These are phyloP conservation scores for Zalaria sp. DNA, from an alignment of 2,329 filamentous ascomycete species.

Conservation along the genomic window DNA sequence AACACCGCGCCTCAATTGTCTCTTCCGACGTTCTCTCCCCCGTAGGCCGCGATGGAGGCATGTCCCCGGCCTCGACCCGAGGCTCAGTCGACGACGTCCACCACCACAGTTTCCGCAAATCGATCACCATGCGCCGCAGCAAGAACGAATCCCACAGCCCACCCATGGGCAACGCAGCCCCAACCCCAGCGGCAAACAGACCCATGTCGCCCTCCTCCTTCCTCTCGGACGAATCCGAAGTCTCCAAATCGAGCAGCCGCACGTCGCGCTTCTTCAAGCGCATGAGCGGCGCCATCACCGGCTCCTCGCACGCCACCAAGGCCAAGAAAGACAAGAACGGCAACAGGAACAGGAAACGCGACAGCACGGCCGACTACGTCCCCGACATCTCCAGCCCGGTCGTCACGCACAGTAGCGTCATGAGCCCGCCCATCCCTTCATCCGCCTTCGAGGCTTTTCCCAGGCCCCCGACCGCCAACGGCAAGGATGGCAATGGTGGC, in stretches of 20 bases:
- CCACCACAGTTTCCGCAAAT: constrained; percentile 3
- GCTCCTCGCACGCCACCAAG: constrained; percentile 6
- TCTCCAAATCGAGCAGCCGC: constrained; percentile 35
- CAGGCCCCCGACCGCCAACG: not conserved
- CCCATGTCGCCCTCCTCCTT: constrained; percentile 13
- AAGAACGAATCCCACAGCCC: not conserved
- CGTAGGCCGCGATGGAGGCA: not conserved
- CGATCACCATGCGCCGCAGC: not conserved
- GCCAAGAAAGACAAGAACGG: too few species aligned
- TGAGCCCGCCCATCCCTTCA: too few species aligned
- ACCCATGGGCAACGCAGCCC: constrained; percentile 1
- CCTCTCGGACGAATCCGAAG: constrained; percentile 22
- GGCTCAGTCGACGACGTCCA: constrained; percentile 1
- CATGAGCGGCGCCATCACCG: constrained; percentile 29
- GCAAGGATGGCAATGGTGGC: constrained; percentile 1
- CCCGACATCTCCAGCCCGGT: not conserved
- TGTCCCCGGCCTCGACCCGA: not conserved
- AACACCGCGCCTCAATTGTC: not conserved
- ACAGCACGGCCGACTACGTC: not conserved
- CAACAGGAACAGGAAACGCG: too few species aligned
- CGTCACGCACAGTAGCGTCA: too few species aligned
- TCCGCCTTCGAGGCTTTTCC: too few species aligned
- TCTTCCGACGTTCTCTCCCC: constrained; percentile 1
- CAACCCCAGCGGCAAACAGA: constrained; percentile 10
- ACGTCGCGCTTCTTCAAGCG: constrained; percentile 51